These are phyloP conservation scores for Trichophyton mentagrophytes DNA, from an alignment of 2,329 filamentous ascomycete species.

Conservation along the genomic window DNA sequence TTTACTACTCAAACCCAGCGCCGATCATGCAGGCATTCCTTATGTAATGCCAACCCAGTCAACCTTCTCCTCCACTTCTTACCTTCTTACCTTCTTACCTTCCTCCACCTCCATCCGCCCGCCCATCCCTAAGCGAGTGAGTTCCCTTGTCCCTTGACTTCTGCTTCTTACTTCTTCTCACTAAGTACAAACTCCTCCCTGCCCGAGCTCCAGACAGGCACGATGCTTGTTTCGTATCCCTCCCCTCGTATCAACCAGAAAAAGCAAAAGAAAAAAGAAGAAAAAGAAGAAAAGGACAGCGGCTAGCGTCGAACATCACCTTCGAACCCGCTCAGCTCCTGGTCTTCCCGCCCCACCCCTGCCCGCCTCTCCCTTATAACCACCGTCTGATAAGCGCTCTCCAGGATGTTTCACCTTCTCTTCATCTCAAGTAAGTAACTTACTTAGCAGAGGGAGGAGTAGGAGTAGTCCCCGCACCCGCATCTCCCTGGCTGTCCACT, in stretches of 20 bases:
- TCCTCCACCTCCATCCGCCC: background rate
- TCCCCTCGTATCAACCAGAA: background rate
- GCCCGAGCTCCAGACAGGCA: background rate
- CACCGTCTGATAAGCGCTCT: background rate
- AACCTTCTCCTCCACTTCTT: background rate
- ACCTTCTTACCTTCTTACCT: too few relatives aligned
- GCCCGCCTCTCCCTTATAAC: background rate
- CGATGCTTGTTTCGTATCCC: background rate
- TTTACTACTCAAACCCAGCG: too few relatives aligned
- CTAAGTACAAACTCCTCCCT: background rate
- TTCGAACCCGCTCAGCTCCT: background rate
- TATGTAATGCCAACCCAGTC: background rate
- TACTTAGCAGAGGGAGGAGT: too few relatives aligned
- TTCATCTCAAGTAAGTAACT: too few relatives aligned
- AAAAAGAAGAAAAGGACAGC: background rate
- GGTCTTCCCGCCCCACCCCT: constrained; percentile 3
- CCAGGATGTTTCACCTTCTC: background rate
- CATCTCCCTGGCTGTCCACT: background rate
- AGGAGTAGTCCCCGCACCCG: too few relatives aligned
- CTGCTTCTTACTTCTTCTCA: background rate
- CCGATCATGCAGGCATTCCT: background rate
- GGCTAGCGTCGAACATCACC: background rate
- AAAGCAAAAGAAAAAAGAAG: background rate
- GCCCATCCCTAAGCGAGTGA: background rate
- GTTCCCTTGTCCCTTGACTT: background rate